Conservation (phyloP, 768 basidiomycete species). For the Lentinula boryana region DNA sequence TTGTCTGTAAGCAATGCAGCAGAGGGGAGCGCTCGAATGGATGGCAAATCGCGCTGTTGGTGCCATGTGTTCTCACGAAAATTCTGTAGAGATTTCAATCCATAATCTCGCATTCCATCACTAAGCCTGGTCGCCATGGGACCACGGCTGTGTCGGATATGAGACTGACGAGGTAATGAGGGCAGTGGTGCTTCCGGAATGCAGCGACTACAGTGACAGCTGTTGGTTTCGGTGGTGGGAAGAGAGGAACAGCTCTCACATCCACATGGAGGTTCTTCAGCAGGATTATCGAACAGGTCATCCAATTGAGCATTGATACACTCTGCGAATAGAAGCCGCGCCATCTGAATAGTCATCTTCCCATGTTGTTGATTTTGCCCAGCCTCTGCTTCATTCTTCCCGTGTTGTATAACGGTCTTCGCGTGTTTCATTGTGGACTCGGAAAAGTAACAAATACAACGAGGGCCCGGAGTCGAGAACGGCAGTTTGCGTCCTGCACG, state of each 20-base stretch:
- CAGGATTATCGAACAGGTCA: neutral
- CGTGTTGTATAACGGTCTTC: neutral
- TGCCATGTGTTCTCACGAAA: neutral
- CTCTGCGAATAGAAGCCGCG: neutral
- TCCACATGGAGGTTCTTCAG: neutral
- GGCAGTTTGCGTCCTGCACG: neutral
- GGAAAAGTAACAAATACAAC: neutral
- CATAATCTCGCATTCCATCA: neutral
- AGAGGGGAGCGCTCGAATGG: neutral
- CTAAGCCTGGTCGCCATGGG: neutral
- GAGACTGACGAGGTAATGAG: neutral
- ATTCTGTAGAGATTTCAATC: neutral
- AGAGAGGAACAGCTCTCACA: neutral
- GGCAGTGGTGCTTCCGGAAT: neutral
- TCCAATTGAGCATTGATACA: neutral
- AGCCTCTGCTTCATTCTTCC: neutral
- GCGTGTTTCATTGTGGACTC: neutral
- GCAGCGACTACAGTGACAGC: neutral
- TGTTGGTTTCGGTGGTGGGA: neutral
- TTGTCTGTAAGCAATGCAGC: neutral
- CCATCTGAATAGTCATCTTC: neutral
- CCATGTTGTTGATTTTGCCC: neutral
- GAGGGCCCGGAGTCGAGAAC: neutral
- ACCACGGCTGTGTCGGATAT: neutral
- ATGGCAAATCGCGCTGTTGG: neutral